Percentiles rank a stretch among this genome's conserved stretches.
Conservation (phyloP, 1,284 basidiomycete species). For the Cutaneotrichosporon sp. region DNA sequence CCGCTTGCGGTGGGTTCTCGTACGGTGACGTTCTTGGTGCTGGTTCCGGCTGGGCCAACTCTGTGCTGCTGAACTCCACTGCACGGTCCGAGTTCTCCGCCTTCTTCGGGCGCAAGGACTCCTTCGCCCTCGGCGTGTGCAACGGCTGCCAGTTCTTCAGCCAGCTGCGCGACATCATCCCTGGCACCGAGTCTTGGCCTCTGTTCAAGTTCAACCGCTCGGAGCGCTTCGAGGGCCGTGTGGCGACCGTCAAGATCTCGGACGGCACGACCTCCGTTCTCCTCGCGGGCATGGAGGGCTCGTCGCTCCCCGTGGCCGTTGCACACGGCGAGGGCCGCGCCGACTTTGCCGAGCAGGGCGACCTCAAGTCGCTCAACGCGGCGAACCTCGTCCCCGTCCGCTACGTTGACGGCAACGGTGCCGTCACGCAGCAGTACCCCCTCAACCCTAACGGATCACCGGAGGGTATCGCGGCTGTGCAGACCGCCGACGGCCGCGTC, state of each 20-base stretch:
- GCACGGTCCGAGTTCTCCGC: constrained; percentile 71
- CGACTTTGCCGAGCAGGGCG: constrained; percentile 61
- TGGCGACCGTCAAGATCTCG: constrained; percentile 75
- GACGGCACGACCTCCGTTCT: constrained; percentile 67
- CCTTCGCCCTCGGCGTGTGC: constrained; percentile 92
- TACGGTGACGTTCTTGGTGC: constrained; percentile 98
- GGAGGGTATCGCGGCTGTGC: constrained; percentile 82
- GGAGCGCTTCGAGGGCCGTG: constrained; percentile 87
- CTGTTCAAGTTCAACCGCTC: constrained; percentile 85
- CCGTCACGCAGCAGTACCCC: constrained; percentile 75
- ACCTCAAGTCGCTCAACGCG: constrained; percentile 54
- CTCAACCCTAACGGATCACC: constrained; percentile 93
- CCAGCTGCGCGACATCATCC: constrained; percentile 80
- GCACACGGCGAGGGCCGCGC: constrained; percentile 95
- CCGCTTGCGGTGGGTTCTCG: constrained; percentile 96
- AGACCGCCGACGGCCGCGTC: constrained; percentile 80
- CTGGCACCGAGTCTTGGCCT: constrained; percentile 83
- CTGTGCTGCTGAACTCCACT: constrained; percentile 74
- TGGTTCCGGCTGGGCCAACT: constrained; percentile 96
- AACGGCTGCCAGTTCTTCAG: constrained; percentile 98
- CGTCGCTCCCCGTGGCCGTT: constrained; percentile 84
- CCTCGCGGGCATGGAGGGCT: constrained; percentile 81
- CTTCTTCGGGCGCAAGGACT: constrained; percentile 78
- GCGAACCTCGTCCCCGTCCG: constrained; percentile 66
- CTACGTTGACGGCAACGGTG: constrained; percentile 70